Percentiles rank a stretch among this genome's conserved stretches.
phyloP scores from a whole-genome alignment of 225 moss, liverwort and hornwort species.

The Pleurozium schreberi region DNA sequence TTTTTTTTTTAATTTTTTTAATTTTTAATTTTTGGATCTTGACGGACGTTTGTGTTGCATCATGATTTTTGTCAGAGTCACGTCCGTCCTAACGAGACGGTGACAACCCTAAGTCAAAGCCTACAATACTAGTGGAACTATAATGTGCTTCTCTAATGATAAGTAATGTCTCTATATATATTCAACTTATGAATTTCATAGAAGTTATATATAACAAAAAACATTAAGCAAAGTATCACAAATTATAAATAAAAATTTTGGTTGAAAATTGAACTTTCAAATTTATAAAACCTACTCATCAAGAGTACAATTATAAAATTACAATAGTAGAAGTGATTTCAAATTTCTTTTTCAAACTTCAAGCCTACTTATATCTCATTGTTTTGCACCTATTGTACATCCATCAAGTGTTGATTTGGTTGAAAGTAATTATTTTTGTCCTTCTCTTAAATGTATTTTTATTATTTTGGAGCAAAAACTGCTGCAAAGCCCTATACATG shows the following conservation, averaged over 20 bases:
- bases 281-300: neutral
- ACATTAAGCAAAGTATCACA: no score
- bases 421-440: neutral
- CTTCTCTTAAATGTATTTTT: neutral
- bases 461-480: neutral
- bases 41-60: no score
- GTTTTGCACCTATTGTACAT: neutral
- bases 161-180: neutral
- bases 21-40: no score
- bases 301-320: neutral
- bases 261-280: neutral
- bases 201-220: no score
- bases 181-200: neutral
- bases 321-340: neutral
- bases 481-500: neutral
- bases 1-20: no score
- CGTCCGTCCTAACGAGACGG: no score
- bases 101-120: no score
- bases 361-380: neutral
- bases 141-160: neutral
- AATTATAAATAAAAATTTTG: no score
- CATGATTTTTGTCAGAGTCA: no score
- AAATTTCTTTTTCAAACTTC: neutral
- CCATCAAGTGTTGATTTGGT: accelerated
- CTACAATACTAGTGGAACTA: neutral